Base-by-base conservation (phyloP, 1,139 yeast species). In the Geotrichum cucujoidarum region DNA sequence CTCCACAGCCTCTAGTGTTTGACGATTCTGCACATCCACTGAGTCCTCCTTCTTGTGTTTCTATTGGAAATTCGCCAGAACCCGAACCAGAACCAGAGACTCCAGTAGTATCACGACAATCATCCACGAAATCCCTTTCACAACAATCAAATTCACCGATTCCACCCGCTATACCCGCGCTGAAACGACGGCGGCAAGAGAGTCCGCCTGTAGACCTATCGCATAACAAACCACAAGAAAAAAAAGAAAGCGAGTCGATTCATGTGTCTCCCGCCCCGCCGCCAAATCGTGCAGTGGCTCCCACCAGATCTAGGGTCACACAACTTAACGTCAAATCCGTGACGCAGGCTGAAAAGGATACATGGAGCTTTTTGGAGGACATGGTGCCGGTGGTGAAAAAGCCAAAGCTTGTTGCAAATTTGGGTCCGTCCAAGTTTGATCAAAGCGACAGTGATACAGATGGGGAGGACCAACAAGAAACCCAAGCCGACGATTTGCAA, bases 321-420 rank as follows among this genome's bases (percentile, higher is more conserved):
- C 38, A 34, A 13, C 20, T 42, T 5, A 39, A 38, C 32, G 33
- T 47, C 10, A 36, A 38, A 7, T 22, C 30, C n/a, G 41, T 47
- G 21, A 32, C 48, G 3, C 47, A 43, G 40, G 45, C 47, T 14
- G 51, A 48, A 21, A 43, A 35, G 30, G 48, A 48, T 27, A 27
- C 45, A 10, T 48, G 51, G 51, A 40, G 43, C 18, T 48, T 48
- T 36, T 32, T 48, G 20, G 45, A 48, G n/a, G 40, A 40, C 8
- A 36, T 38, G 13, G 41, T 43, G 7, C 47, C 45, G 3, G 47
- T 40, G 10, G 17, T 38, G 6, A 43, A 36, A 21, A 45, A 45
- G 14, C 41, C 41, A 6, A 43, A 42, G 25, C 46, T 42, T 2
- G 38, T 45, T 22, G 36, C 49, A 2, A 34, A 45, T 25, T 31